Evolutionary conservation across 108 stramenopile genomes (phyloP), one percentile per base, ranked within the genome.

Genomic region (Nitzschia sp.): DNA sequence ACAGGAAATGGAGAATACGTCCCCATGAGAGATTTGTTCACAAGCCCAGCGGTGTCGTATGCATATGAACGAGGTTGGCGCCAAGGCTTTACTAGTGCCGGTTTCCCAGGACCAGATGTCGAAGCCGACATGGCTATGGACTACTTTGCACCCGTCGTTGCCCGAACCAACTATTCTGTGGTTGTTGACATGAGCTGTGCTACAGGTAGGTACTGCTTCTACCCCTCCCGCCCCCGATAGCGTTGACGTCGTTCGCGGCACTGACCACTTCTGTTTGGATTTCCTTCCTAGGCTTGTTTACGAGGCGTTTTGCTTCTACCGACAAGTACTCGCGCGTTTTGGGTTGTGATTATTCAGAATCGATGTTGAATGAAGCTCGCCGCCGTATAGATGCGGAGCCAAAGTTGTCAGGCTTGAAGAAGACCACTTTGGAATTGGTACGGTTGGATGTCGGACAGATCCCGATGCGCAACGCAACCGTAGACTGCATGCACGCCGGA

Each of bases 21-120:
- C 60, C 72, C 76, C 64, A 69, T 82, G 72, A 72, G 88, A 70
- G 92, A 95, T 74, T 77, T 93, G 62, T 98, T 98, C 66, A 97
- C 95, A 19, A 83, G 71, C 29, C 96, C 97, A 6, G 42, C 86
- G 4, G 92, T 95, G 13, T 90, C 91, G 1, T 95, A 85, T 76
- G 90, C 95, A 61, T 97, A 98, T 69, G 97, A 98, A 74, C 79
- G 95, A 11, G 97, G 97, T 38, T 98, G 96, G 96, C 68, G 97
- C 46, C 93, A 97, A 62, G 83, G 86, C 2, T 98, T 98, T 81
- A 76, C 77, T 30, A 77, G 74, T 35, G 90, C 93, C 19, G 97
- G 97, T 49, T 98, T 98, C 64, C 97, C 97, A 28, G 97, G 97
- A 26, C 82, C 86, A 0, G 95, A 97, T 65, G 68, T 71, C 28